These are phyloP conservation scores for Periglandula ipomoeae DNA, from an alignment of 2,329 filamentous ascomycete species.

Conservation along the genomic window DNA sequence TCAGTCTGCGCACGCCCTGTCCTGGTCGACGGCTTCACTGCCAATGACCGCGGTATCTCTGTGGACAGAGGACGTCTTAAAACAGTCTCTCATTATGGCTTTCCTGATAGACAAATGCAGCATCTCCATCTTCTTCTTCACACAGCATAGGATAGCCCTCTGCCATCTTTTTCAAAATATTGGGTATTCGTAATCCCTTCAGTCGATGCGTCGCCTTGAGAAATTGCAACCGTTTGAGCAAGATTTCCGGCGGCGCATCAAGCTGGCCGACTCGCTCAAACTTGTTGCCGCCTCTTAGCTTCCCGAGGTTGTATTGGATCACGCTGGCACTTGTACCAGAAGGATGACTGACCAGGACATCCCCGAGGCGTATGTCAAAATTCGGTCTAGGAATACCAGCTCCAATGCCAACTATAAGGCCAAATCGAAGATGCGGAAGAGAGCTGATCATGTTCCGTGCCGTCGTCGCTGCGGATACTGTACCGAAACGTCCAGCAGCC, in stretches of 20 bases:
- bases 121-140: not conserved
- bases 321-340: conserved; percentile 3
- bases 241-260: not conserved
- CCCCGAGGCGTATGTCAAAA: conserved; percentile 7
- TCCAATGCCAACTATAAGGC: conserved; percentile 7
- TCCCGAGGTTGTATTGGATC: conserved; percentile 7
- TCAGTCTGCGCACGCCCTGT: not conserved
- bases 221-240: not conserved
- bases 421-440: conserved; percentile 3
- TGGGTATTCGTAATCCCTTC: not conserved
- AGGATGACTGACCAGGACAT: conserved; percentile 7
- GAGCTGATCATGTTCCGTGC: conserved; percentile 3
- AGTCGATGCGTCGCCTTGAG: not conserved
- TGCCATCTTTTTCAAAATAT: conserved; percentile 2
- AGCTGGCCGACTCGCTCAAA: conserved; percentile 1
- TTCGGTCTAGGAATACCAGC: conserved; percentile 5
- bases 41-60: not conserved
- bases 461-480: conserved; percentile 2
- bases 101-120: not conserved
- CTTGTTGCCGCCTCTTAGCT: not conserved
- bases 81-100: not conserved
- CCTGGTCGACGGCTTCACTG: not conserved
- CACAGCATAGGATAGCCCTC: not conserved
- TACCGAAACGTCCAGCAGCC: not conserved
- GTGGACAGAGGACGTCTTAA: not conserved